phyloP scores from a whole-genome alignment of 2,329 filamentous ascomycete species.

The Decorospora gaudefroyi region DNA sequence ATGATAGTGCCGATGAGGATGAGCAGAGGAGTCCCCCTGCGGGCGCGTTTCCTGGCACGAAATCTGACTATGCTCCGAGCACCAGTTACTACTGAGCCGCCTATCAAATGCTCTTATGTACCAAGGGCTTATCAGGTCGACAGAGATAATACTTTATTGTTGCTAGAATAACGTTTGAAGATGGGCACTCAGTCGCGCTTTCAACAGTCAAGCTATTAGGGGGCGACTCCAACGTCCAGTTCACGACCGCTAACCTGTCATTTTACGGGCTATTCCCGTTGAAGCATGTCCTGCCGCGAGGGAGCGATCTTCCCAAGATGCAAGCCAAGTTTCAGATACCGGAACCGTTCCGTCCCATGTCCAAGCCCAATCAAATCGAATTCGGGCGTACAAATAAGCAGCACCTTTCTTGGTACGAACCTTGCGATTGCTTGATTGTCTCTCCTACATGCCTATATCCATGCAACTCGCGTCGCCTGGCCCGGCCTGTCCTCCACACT shows the following conservation, averaged over 20 bases:
- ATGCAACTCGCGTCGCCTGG: neutral
- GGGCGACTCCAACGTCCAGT: too few relatives aligned
- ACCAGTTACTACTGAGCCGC: conserved; percentile 39
- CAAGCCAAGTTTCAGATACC: conserved; percentile 10
- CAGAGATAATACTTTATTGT: too few relatives aligned
- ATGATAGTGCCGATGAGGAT: conserved; percentile 46
- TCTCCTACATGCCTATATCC: neutral
- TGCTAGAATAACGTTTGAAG: too few relatives aligned
- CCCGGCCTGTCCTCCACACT: conserved; percentile 9
- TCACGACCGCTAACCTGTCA: too few relatives aligned
- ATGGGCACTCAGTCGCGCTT: too few relatives aligned
- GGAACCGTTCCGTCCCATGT: conserved; percentile 8
- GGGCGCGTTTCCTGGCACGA: conserved; percentile 47
- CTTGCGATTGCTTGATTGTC: neutral
- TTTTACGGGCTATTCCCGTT: conserved; percentile 19
- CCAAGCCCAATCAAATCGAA: neutral
- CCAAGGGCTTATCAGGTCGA: too few relatives aligned
- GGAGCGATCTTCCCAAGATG: conserved; percentile 7
- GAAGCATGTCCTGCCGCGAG: conserved; percentile 20
- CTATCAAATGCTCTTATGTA: neutral
- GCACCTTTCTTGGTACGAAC: neutral
- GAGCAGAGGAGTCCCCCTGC: conserved; percentile 34
- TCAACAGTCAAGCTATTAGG: too few relatives aligned
- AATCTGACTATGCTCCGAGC: conserved; percentile 37
- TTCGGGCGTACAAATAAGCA: neutral